These are phyloP conservation scores for Dispira parvispora DNA, from an alignment of 192 early-diverging fungal genomes.

Conservation along the genomic window DNA sequence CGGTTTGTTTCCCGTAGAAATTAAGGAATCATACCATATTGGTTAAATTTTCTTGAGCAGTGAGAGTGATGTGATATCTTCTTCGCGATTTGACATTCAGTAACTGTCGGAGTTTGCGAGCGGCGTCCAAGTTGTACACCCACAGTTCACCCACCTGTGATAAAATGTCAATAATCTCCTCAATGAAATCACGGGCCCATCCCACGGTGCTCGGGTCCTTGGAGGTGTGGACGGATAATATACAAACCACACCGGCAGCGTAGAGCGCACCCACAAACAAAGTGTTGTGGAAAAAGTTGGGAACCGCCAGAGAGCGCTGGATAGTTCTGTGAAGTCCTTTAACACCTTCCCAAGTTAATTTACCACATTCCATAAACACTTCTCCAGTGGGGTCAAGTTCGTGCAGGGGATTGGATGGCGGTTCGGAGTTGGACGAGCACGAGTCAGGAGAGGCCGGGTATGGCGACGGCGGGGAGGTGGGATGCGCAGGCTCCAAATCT, in stretches of 20 bases:
- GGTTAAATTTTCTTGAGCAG: too few relatives aligned
- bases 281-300: slow-evolving; percentile 3
- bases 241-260: slow-evolving; percentile 3
- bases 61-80: too few relatives aligned
- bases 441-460: not conserved
- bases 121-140: slow-evolving; percentile 2
- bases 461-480: not conserved
- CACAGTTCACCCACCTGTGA: slow-evolving; percentile 8
- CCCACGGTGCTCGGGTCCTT: not conserved
- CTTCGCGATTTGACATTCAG: too few relatives aligned
- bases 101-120: not conserved
- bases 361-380: not conserved
- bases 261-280: slow-evolving; percentile 6
- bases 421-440: too few relatives aligned
- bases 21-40: too few relatives aligned
- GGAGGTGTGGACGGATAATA: not conserved
- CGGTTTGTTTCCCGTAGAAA: too few relatives aligned
- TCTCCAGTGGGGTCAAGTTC: not conserved
- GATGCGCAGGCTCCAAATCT: not conserved
- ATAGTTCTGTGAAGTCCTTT: not conserved
- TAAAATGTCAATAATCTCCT: slow-evolving; percentile 1
- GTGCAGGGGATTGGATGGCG: not conserved
- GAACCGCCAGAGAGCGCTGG: not conserved
- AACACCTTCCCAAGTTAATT: not conserved
- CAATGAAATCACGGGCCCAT: slow-evolving; percentile 1